A percentile compares a stretch with the other conserved stretches of the same genome.
phyloP scores from a whole-genome alignment of 495 filamentous ascomycete genomes.

The Xylaria nigripes region DNA sequence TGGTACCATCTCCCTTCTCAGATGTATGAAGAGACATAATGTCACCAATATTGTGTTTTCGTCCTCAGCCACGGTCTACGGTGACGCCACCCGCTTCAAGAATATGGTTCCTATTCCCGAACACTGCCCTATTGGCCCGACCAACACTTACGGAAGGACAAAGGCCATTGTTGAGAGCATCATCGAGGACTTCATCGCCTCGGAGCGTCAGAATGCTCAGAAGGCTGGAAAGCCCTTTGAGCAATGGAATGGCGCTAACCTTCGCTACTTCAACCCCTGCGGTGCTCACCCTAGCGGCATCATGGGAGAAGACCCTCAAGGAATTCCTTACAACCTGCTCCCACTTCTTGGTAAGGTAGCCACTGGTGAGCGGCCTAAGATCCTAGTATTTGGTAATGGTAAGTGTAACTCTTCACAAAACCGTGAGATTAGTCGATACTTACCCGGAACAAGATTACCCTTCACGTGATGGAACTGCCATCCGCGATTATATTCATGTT shows the following conservation, averaged over 20 bases:
- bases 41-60: conserved; percentile 98
- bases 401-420: conserved; percentile 23
- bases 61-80: conserved; percentile 79
- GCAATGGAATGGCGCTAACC: conserved; percentile 86
- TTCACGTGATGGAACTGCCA: conserved; percentile 72
- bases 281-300: conserved; percentile 91
- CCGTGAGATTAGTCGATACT: neutral
- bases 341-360: conserved; percentile 93
- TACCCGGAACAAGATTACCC: conserved; percentile 59
- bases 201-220: conserved; percentile 73
- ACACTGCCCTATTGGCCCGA: conserved; percentile 88
- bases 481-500: conserved; percentile 61
- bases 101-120: conserved; percentile 99
- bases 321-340: conserved; percentile 91
- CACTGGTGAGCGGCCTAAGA: conserved; percentile 87
- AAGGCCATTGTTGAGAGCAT: conserved; percentile 85
- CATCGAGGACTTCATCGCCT: conserved; percentile 84
- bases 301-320: conserved; percentile 97
- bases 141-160: conserved; percentile 94
- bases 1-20: conserved; percentile 81
- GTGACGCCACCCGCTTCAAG: conserved; percentile 89
- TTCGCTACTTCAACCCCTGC: conserved; percentile 96
- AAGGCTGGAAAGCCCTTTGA: conserved; percentile 69
- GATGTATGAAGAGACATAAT: conserved; percentile 78
- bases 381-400: conserved; percentile 93